Conservation (phyloP, 768 basidiomycete genomes). For the Serendipita sp. region DNA sequence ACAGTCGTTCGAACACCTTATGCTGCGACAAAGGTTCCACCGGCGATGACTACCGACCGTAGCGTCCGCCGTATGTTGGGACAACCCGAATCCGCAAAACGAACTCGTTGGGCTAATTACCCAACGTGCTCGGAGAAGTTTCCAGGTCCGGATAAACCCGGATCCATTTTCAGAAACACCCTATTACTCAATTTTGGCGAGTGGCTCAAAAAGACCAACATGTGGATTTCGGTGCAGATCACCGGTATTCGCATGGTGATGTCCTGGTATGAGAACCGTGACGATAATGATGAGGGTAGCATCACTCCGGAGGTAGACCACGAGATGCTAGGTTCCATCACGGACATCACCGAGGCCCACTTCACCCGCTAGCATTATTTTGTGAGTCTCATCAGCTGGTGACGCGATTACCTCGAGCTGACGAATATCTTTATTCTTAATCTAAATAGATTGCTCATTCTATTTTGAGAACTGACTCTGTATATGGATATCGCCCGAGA, state of each 20-base stretch:
- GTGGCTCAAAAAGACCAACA: background rate
- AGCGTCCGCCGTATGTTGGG: background rate
- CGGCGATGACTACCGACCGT: background rate
- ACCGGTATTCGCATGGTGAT: background rate
- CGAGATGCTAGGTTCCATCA: background rate
- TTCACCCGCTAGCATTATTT: background rate
- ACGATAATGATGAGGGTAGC: background rate
- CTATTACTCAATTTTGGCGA: background rate
- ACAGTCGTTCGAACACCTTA: background rate
- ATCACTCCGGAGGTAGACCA: background rate
- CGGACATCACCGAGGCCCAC: background rate
- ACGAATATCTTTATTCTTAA: background rate
- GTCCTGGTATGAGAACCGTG: background rate
- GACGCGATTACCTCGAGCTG: background rate
- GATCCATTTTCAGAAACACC: background rate
- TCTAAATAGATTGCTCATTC: background rate
- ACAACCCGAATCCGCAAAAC: background rate
- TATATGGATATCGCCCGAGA: too few relatives aligned
- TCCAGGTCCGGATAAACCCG: background rate
- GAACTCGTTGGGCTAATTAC: background rate
- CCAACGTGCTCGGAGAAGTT: background rate
- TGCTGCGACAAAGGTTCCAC: background rate
- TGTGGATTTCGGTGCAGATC: slow-evolving; percentile 1
- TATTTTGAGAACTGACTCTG: too few relatives aligned
- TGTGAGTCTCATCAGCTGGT: background rate